Evolutionary conservation across 2,329 filamentous ascomycete genomes (phyloP).

Genomic region (Dothistroma septosporum): DNA sequence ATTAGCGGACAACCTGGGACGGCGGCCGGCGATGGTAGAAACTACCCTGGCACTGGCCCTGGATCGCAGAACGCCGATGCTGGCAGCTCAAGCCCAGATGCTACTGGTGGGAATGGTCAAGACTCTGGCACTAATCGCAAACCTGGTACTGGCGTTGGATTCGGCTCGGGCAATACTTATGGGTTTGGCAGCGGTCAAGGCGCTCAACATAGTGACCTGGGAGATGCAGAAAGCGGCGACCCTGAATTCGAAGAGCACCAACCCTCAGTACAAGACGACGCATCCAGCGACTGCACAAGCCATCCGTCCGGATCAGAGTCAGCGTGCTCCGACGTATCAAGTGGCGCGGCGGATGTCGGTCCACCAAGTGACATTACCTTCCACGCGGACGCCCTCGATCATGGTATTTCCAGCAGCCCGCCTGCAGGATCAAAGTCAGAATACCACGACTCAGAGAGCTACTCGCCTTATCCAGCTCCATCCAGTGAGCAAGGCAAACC

Average conservation of each 20-base stretch:
- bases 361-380: neutral
- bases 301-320: neutral
- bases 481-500: neutral
- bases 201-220: neutral
- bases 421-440: neutral
- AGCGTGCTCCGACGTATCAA: neutral
- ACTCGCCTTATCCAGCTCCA: neutral
- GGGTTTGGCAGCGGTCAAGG: neutral
- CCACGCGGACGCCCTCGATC: neutral
- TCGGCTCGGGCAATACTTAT: too few relatives aligned
- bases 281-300: neutral
- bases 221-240: neutral
- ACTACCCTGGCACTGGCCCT: too few relatives aligned
- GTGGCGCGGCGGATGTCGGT: neutral
- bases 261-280: neutral
- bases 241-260: neutral
- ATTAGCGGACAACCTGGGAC: too few relatives aligned
- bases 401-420: neutral
- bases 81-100: too few relatives aligned
- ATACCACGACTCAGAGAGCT: neutral
- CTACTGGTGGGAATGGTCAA: too few relatives aligned
- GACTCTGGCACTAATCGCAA: too few relatives aligned
- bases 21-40: too few relatives aligned
- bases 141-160: too few relatives aligned
- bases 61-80: too few relatives aligned